Evolutionary conservation across 2,329 filamentous ascomycete species (phyloP), one percentile per base, ranked within the genome.

Genomic region (Teratosphaeria epicoccoides): DNA sequence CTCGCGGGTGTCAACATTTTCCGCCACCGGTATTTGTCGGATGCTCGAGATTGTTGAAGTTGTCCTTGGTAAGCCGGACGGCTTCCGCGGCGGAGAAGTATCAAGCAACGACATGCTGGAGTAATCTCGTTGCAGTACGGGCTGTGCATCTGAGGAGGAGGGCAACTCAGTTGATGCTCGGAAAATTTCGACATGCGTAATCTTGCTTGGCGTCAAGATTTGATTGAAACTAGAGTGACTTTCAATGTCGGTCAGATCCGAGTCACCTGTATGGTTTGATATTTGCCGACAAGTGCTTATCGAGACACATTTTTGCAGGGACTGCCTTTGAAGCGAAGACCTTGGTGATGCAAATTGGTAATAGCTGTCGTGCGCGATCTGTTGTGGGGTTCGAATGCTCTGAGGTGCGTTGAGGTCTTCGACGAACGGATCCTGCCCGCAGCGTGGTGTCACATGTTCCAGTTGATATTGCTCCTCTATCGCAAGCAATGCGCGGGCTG

Each of bases 171-270:
- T 24, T 14, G 22, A 24, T 24, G 10, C 12, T 24, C 23, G 23
- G 12, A 10, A 52, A 6, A 44, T 9, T 28, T 53, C 56, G 5
- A 52, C 54, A 24, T 50, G 17, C 9, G 55, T 43, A 28, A 56
- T 23, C 22, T 57, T 54, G 17, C 52, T 54, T 3, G 63, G 63
- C n/a, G 61, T 64, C 48, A 59, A 52, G 29, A 64, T 56, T 24
- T 63, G 55, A 25, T 59, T 55, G 50, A 63, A 63, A 55, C 58
- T 62, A n/a, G 58, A 51, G 28, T 64, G 56, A 50, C 60, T 63
- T n/a, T 62, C 61, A 9, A 59, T 49, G 47, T 64, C 62, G 9
- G 57, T 57, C 4, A 52, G 17, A 14, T 61, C 60, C 2, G 55
- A 59, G 12, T 40, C 40, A 14, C 45, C 49, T 3, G 49, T 28